phyloP scores from a whole-genome alignment of 768 basidiomycete species.

The Tylopilus sp. region DNA sequence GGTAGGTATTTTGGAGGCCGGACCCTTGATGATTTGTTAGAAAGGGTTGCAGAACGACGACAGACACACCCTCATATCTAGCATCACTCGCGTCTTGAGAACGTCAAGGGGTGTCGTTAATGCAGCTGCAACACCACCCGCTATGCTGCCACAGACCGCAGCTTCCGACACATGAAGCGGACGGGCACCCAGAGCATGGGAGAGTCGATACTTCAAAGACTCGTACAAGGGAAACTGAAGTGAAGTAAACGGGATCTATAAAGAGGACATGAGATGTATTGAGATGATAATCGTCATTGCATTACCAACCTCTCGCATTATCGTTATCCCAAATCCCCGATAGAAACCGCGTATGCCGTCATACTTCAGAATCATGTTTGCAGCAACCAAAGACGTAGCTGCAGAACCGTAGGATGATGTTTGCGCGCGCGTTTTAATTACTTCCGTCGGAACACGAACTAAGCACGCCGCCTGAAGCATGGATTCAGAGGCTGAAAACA shows the following conservation, averaged over 20 bases:
- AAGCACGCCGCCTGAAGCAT: slow-evolving; percentile 73
- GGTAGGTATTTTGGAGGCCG: slow-evolving; percentile 50
- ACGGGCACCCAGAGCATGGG: slow-evolving; percentile 51
- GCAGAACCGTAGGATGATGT: slow-evolving; percentile 69
- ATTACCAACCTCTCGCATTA: slow-evolving; percentile 57
- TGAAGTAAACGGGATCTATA: slow-evolving; percentile 92
- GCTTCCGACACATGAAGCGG: slow-evolving; percentile 69
- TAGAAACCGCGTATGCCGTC: slow-evolving; percentile 82
- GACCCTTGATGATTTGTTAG: slow-evolving; percentile 37
- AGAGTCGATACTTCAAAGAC: slow-evolving; percentile 67
- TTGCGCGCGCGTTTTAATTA: slow-evolving; percentile 92
- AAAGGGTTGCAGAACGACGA: too few relatives aligned
- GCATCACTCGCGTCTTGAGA: slow-evolving; percentile 95
- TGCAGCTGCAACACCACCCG: slow-evolving; percentile 87
- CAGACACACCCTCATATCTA: slow-evolving; percentile 71
- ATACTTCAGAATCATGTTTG: slow-evolving; percentile 49
- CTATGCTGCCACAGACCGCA: slow-evolving; percentile 85
- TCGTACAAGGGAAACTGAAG: slow-evolving; percentile 97
- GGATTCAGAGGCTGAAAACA: slow-evolving; percentile 8
- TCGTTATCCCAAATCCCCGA: slow-evolving; percentile 79
- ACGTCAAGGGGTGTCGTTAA: slow-evolving; percentile 95
- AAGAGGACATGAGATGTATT: slow-evolving; percentile 2
- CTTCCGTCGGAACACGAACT: slow-evolving; percentile 92
- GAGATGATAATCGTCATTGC: neutral
- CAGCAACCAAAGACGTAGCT: slow-evolving; percentile 60